phyloP scores from a whole-genome alignment of 2,329 filamentous ascomycete genomes.

The Epichloe gansuensis region DNA sequence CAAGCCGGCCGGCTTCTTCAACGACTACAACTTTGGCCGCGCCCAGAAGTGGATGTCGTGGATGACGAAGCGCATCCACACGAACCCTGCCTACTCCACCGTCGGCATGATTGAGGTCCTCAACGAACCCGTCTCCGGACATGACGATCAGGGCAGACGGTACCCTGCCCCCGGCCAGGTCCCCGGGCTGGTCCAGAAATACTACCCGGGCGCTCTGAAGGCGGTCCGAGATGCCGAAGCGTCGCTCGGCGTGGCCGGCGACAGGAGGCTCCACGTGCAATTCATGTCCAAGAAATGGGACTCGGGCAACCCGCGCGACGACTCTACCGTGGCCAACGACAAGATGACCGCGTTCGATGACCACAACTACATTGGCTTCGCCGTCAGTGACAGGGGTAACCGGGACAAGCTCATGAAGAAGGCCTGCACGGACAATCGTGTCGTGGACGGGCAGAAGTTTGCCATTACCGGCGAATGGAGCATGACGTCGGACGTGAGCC shows the following conservation, averaged over 20 bases:
- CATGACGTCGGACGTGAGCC: constrained; percentile 34
- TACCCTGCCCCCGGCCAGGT: constrained; percentile 14
- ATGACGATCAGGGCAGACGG: constrained; percentile 6
- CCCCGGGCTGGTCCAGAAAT: constrained; percentile 10
- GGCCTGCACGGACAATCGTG: constrained; percentile 33
- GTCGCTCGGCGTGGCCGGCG: constrained; percentile 8
- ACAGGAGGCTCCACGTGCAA: constrained; percentile 29
- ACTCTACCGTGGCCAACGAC: constrained; percentile 17
- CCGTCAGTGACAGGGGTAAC: constrained; percentile 6
- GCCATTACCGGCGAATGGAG: constrained; percentile 47
- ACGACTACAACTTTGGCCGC: constrained; percentile 41
- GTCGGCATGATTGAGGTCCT: constrained; percentile 47
- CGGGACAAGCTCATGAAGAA: constrained; percentile 12
- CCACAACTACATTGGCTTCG: constrained; percentile 33
- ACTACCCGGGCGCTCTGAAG: constrained; percentile 12
- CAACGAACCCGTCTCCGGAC: constrained; percentile 29
- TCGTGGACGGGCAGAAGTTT: constrained; percentile 18
- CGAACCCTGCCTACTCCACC: constrained; percentile 33
- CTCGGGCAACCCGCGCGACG: constrained; percentile 23
- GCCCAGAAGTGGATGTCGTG: constrained; percentile 40
- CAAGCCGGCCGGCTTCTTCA: constrained; percentile 37
- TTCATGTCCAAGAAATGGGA: constrained; percentile 39
- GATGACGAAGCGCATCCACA: constrained; percentile 41
- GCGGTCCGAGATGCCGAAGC: constrained; percentile 14
- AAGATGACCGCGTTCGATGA: constrained; percentile 40